phyloP scores from a whole-genome alignment of 1,284 basidiomycete species.

The Phlebopus sp. region DNA sequence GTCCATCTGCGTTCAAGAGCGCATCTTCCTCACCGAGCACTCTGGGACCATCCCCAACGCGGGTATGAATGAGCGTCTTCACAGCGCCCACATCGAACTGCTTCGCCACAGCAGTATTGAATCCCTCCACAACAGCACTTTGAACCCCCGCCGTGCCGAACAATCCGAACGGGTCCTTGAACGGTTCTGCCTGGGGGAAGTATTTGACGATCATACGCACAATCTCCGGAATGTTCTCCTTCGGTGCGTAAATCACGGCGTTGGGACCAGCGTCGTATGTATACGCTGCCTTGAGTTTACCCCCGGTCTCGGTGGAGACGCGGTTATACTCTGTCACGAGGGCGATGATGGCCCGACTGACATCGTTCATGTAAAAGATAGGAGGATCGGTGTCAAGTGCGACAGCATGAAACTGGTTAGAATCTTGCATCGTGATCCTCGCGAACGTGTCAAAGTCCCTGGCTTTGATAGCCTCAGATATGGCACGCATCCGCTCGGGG shows the following conservation, averaged over 20 bases:
- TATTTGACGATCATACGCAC: slow-evolving; percentile 72
- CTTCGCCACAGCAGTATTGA: slow-evolving; percentile 77
- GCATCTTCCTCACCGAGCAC: slow-evolving; percentile 52
- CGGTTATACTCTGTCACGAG: slow-evolving; percentile 94
- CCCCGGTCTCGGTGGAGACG: slow-evolving; percentile 59
- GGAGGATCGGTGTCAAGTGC: slow-evolving; percentile 96
- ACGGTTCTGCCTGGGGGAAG: slow-evolving; percentile 78
- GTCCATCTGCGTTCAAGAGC: slow-evolving; percentile 54
- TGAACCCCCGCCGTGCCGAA: slow-evolving; percentile 44
- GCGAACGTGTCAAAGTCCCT: slow-evolving; percentile 91
- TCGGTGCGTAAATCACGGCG: slow-evolving; percentile 92
- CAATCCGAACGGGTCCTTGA: slow-evolving; percentile 74
- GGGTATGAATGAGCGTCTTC: slow-evolving; percentile 86
- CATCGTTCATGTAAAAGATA: slow-evolving; percentile 99
- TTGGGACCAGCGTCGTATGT: slow-evolving; percentile 99
- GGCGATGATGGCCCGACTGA: slow-evolving; percentile 81
- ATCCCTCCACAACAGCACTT: slow-evolving; percentile 61
- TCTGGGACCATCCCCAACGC: slow-evolving; percentile 88
- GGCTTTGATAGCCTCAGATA: slow-evolving; percentile 75
- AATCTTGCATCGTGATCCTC: slow-evolving; percentile 92
- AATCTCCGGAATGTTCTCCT: slow-evolving; percentile 77
- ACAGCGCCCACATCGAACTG: slow-evolving; percentile 75
- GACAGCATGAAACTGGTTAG: slow-evolving; percentile 98
- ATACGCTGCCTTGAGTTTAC: slow-evolving; percentile 85
- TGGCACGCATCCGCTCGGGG: slow-evolving; percentile 82